Evolutionary conservation across 805 yeast species (phyloP).

Genomic region (Saccharomycodes ludwigii): DNA sequence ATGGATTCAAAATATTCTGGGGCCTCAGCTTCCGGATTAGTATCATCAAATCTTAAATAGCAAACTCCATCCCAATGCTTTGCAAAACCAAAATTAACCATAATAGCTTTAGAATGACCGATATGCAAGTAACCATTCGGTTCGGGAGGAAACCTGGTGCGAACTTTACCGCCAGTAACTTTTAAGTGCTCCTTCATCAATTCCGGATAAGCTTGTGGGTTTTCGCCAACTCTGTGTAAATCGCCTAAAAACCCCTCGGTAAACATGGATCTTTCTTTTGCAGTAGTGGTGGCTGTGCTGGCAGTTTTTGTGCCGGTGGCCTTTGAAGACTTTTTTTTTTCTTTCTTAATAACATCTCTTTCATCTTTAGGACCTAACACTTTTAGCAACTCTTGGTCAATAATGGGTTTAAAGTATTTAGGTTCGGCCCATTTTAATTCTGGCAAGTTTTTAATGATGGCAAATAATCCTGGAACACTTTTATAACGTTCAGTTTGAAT

Average conservation of each 20-base stretch:
- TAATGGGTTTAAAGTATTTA: constrained; percentile 69
- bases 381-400: constrained; percentile 63
- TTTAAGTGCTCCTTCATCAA: constrained; percentile 69
- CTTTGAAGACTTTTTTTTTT: constrained; percentile 43
- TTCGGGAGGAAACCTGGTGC: constrained; percentile 94
- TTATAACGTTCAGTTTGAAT: constrained; percentile 69
- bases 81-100: constrained; percentile 97
- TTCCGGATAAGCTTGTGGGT: constrained; percentile 83
- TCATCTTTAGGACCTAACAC: constrained; percentile 92
- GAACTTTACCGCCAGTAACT: constrained; percentile 70
- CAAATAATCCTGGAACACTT: constrained; percentile 63
- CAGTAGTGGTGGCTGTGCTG: constrained; percentile 9
- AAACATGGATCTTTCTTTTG: constrained; percentile 61
- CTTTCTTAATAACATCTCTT: constrained; percentile 73
- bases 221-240: constrained; percentile 89
- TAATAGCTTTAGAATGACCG: constrained; percentile 96
- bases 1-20: constrained; percentile 81
- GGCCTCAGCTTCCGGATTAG: constrained; percentile 98
- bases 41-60: constrained; percentile 89
- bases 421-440: constrained; percentile 90
- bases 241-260: constrained; percentile 92
- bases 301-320: constrained; percentile 15
- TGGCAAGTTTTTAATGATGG: constrained; percentile 61
- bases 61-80: constrained; percentile 77
- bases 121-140: constrained; percentile 98